phyloP scores from a whole-genome alignment of 2,329 filamentous ascomycete species.

The Fusarium devonianum region DNA sequence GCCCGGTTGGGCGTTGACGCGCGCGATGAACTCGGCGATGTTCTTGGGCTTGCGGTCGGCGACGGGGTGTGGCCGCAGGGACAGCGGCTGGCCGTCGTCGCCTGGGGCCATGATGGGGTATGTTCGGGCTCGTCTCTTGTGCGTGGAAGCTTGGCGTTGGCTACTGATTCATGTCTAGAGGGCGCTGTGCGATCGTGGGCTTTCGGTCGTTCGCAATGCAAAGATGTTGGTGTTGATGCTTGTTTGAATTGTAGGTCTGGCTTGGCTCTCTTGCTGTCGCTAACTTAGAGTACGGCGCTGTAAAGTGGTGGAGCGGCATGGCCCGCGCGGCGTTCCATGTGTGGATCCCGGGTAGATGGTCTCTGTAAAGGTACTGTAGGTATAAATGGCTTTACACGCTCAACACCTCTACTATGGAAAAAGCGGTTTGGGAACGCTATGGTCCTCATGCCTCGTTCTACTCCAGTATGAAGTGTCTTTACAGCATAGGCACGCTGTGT shows the following conservation, averaged over 20 bases:
- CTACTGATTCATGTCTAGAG: neutral
- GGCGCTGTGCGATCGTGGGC: too few relatives aligned
- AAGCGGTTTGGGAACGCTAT: too few relatives aligned
- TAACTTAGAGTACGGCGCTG: neutral
- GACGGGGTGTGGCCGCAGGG: slow-evolving; percentile 55
- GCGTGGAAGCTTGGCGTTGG: neutral
- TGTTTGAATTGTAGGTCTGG: neutral
- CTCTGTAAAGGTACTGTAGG: too few relatives aligned
- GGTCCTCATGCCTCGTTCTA: too few relatives aligned
- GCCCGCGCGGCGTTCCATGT: slow-evolving; percentile 3
- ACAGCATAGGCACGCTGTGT: too few relatives aligned
- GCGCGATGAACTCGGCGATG: slow-evolving; percentile 77
- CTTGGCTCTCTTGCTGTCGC: neutral
- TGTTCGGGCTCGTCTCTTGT: neutral
- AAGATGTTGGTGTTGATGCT: slow-evolving; percentile 1
- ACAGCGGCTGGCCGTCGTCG: slow-evolving; percentile 47
- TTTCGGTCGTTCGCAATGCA: too few relatives aligned
- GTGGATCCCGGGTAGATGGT: neutral
- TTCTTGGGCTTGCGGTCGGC: slow-evolving; percentile 64
- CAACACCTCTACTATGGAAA: too few relatives aligned
- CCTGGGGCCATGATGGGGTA: slow-evolving; percentile 42
- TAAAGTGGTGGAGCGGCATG: neutral
- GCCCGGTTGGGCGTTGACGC: slow-evolving; percentile 79
- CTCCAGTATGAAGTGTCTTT: too few relatives aligned
- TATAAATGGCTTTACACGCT: too few relatives aligned